Base-by-base conservation (phyloP, 805 yeast species). In the Teunomyces atbi region DNA sequence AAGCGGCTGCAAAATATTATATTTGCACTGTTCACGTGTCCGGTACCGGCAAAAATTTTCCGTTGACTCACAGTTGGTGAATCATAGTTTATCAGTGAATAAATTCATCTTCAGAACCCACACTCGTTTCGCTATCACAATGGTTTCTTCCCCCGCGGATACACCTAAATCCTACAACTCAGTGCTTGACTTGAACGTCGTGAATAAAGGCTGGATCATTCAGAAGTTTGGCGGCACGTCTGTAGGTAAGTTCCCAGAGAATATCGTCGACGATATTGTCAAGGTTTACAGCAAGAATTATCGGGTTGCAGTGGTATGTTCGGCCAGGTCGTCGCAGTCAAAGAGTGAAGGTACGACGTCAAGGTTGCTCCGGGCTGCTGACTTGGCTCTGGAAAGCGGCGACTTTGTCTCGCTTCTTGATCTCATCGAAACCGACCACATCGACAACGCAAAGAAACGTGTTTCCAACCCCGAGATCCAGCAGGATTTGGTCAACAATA, bases 211-310 rank as follows among this genome's bases (percentile, higher is more conserved):
- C 6, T 73, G 77, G 77, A 54, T 72, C 35, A 60, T 94, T 5
- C 99, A 94, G 66, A 94, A 94, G 67, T 94, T 89, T 60, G 99
- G 99, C 41, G 99, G 99, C 45, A 94, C 99, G 12, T 84, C 94
- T 40, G 97, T 94, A 27, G 99, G 99, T 18, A 94, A 94, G 64
- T 91, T 94, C 65, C 88, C 97, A 7, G 82, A 78, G 43, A 79
- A 84, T 53, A 94, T 94, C 45, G 90, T 89, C 21, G 86, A 86
- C 49, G 88, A 89, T 54, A 89, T 94, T 41, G 87, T 94, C 41
- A 82, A 81, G 59, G 79, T 74, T 19, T 89, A 82, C 61, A 71
- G 82, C 29, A 68, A 77, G 33, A 68, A 70, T 40, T 76, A 76
- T 54, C 77, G 84, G 45, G 96, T 91, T 12, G 97, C 96, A 2